Percentiles rank a stretch among this genome's conserved stretches.
phyloP scores from a whole-genome alignment of 2,329 filamentous ascomycete species.

The Cylindrodendrum hubeiense region DNA sequence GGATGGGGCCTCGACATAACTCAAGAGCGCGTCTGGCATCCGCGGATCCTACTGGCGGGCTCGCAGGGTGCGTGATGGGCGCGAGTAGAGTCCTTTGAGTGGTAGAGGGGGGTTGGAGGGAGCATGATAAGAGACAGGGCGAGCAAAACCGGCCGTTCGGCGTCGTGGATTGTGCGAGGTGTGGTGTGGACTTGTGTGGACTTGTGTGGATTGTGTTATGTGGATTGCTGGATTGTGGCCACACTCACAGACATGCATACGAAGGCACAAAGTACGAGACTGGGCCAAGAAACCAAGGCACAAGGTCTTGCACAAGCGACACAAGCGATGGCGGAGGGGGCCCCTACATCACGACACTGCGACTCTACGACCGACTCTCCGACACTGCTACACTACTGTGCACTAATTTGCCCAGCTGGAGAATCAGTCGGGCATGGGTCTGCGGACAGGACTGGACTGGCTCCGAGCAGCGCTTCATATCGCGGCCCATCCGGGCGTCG shows the following conservation, averaged over 20 bases:
- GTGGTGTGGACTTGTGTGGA: slow-evolving; percentile 10
- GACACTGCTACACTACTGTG: slow-evolving; percentile 36
- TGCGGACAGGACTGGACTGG: slow-evolving; percentile 35
- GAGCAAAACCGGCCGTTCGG: neutral
- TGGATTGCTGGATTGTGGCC: slow-evolving; percentile 26
- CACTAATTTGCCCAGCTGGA: slow-evolving; percentile 45
- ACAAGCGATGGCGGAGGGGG: slow-evolving; percentile 19
- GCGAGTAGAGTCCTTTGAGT: slow-evolving; percentile 12
- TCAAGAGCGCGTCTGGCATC: slow-evolving; percentile 41
- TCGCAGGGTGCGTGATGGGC: slow-evolving; percentile 21
- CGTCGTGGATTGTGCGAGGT: slow-evolving; percentile 5
- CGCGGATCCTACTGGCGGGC: slow-evolving; percentile 23
- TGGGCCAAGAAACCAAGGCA: slow-evolving; percentile 5
- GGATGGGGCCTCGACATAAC: slow-evolving; percentile 41
- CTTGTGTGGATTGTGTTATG: slow-evolving; percentile 15
- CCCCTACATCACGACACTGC: slow-evolving; percentile 8
- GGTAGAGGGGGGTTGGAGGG: neutral
- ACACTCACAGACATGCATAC: slow-evolving; percentile 22
- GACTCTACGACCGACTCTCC: neutral
- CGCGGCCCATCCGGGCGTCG: slow-evolving; percentile 46
- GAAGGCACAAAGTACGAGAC: slow-evolving; percentile 23
- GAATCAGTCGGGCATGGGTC: slow-evolving; percentile 46
- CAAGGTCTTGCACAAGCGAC: slow-evolving; percentile 25
- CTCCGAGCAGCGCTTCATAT: slow-evolving; percentile 42
- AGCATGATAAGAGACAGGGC: neutral